Percentiles rank a stretch among this genome's conserved stretches.
Evolutionary conservation across 208 protist species (phyloP).

Genomic region (Wallacemonas sp.): DNA sequence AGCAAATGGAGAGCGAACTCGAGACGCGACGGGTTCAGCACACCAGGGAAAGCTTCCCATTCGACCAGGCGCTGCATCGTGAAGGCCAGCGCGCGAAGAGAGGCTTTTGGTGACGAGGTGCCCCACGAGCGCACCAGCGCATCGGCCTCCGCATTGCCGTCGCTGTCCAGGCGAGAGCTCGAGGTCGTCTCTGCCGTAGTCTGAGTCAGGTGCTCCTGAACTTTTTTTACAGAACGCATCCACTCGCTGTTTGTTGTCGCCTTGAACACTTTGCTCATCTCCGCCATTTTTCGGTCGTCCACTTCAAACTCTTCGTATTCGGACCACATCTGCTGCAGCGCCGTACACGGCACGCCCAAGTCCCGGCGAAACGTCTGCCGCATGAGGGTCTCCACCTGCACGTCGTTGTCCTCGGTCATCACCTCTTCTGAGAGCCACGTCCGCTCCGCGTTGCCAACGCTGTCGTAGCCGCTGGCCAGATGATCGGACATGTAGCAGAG

Average conservation of each 20-base stretch:
- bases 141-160: slow-evolving; percentile 6
- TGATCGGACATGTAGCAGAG: slow-evolving; percentile 50
- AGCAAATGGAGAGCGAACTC: slow-evolving; percentile 63
- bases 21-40: slow-evolving; percentile 45
- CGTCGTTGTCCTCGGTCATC: slow-evolving; percentile 15
- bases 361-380: slow-evolving; percentile 77
- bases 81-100: slow-evolving; percentile 28
- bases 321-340: slow-evolving; percentile 20
- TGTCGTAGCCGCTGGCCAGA: slow-evolving; percentile 40
- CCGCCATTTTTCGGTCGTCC: slow-evolving; percentile 50
- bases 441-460: slow-evolving; percentile 50
- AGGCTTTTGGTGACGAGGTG: background rate
- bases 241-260: slow-evolving; percentile 17
- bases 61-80: slow-evolving; percentile 31
- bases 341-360: slow-evolving; percentile 37
- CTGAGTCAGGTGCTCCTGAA: background rate
- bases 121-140: slow-evolving; percentile 19
- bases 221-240: background rate
- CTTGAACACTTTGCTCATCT: slow-evolving; percentile 29
- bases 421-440: slow-evolving; percentile 51
- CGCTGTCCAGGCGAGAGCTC: background rate
- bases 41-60: slow-evolving; percentile 19
- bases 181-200: too few relatives aligned
- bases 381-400: slow-evolving; percentile 45
- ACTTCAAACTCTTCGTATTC: slow-evolving; percentile 72